Evolutionary conservation across 148 eudicot genomes (phyloP), one percentile per base, ranked within the genome.

Genomic region (Silene uniflora): DNA sequence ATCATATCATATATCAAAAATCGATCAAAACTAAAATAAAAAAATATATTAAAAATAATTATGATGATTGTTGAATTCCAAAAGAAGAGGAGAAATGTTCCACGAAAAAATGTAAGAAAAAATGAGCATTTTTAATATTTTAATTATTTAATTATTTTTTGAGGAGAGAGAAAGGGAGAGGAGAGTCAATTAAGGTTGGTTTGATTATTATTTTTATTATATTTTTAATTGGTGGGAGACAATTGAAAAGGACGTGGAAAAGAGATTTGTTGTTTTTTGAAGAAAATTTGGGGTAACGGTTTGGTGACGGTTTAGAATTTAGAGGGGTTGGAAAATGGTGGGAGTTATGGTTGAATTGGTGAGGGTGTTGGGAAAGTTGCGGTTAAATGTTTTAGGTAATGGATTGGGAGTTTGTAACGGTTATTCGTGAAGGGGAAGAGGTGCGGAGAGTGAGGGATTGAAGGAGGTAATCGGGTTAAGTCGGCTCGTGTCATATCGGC

Each of bases 181-280:
- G 17, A 16, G 3, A 29, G 73, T 71, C 73, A 71, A 71, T 21
- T 52, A 52, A 54, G 18, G 73, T 71, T 52, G 73, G 73, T 71
- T 71, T 54, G 73, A 71, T 55, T 52, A 54, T 54, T 60, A 35
- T 39, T 39, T 39, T 39, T 6, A 6, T 39, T 39, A 0, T 39
- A 39, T 1, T 39, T 39, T 39, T 39, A 39, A 6, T 39, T 6
- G 44, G 22, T 42, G 70, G 47, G 70, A 67, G 16, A 19, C 23
- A 11, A 47, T 22, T 47, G 73, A 69, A 19, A 12, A 69, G 10
- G 58, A 69, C 73, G 73, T 69, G 73, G 73, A 46, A 39, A 39
- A 39, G 44, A 39, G 44, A 39, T 6, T 39, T 39, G 13, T 10
- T 10, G 21, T 59, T 22, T 21, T 21, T 10, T 21, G 27, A 21